Conservation (phyloP, 116 monocot species). For the Trichopus zeylanicus region DNA sequence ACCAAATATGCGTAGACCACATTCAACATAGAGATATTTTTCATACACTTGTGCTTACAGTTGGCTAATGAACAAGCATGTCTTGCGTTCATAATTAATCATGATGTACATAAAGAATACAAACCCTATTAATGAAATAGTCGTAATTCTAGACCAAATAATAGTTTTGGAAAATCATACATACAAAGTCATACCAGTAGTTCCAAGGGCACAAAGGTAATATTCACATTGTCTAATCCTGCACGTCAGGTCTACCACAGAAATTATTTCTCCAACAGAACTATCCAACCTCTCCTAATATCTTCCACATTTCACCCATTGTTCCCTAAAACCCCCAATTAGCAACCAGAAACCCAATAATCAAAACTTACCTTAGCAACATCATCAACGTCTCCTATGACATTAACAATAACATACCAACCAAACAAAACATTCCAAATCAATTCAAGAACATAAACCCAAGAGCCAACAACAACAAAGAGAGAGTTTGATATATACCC, state of each 20-base stretch:
- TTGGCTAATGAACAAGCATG: no score
- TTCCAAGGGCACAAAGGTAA: constrained; percentile 1
- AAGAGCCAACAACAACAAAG: not conserved
- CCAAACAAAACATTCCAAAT: not conserved
- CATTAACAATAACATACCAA: not conserved
- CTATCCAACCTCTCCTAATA: not conserved
- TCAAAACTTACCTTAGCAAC: not conserved
- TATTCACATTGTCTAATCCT: not conserved
- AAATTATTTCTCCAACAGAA: no score
- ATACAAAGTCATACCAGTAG: not conserved
- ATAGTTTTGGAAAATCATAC: not conserved
- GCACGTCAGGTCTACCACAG: not conserved
- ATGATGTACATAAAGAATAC: no score
- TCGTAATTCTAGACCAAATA: no score
- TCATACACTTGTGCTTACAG: no score
- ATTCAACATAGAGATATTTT: no score
- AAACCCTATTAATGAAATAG: not conserved
- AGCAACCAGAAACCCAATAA: not conserved
- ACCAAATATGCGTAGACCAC: no score
- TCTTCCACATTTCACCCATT: not conserved
- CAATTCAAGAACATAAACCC: not conserved
- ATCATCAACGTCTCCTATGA: not conserved
- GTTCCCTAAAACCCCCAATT: not conserved
- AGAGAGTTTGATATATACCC: constrained; percentile 40
- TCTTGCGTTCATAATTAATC: no score